Conservation (phyloP, 345 rosid species). For the Lepidium aucheri region DNA sequence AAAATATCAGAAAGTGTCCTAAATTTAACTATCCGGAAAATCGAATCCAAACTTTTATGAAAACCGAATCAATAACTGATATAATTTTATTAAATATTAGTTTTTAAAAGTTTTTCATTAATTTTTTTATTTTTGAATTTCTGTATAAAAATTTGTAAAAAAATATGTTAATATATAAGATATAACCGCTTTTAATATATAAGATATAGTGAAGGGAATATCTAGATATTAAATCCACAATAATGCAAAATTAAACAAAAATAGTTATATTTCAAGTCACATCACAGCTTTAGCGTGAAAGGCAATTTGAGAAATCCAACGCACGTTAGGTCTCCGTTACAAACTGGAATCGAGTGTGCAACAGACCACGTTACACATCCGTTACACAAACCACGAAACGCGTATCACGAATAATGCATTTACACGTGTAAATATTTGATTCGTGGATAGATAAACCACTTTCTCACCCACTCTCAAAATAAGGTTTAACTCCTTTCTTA, state of each 20-base stretch:
- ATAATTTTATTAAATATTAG: too few relatives aligned
- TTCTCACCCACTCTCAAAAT: too few relatives aligned
- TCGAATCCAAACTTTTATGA: too few relatives aligned
- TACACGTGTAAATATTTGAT: not conserved
- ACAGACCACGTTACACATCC: not conserved
- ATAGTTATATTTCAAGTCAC: not conserved
- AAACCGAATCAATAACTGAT: too few relatives aligned
- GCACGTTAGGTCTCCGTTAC: not conserved
- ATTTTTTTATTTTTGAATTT: too few relatives aligned
- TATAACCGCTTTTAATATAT: too few relatives aligned
- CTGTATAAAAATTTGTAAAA: too few relatives aligned
- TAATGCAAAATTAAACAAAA: not conserved
- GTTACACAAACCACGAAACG: not conserved
- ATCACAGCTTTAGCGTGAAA: not conserved
- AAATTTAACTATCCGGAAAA: too few relatives aligned
- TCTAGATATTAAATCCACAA: not conserved
- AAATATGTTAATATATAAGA: too few relatives aligned
- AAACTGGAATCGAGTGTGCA: not conserved
- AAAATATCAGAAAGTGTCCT: too few relatives aligned
- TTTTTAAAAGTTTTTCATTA: too few relatives aligned
- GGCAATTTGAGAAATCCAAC: not conserved
- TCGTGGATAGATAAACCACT: not conserved
- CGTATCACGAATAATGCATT: not conserved
- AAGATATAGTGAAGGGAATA: not conserved
- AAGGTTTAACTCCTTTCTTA: conserved; percentile 1